phyloP scores from a whole-genome alignment of 495 filamentous ascomycete genomes.

The Xanthoparmelia taractica region DNA sequence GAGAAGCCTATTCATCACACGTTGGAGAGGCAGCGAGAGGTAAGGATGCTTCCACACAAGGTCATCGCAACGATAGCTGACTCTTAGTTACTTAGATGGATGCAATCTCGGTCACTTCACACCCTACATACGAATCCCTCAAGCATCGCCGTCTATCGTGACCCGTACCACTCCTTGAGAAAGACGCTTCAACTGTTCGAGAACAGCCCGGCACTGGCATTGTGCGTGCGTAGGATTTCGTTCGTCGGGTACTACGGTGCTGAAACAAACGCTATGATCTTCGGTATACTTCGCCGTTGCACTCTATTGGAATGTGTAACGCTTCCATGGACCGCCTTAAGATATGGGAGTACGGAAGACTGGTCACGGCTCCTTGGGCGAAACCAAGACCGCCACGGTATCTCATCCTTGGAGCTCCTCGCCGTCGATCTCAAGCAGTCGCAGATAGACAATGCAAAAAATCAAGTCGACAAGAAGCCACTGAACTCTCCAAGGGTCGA shows the following conservation, averaged over 20 bases:
- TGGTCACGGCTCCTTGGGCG: constrained; percentile 38
- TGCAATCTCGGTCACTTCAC: constrained; percentile 31
- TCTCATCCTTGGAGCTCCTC: constrained; percentile 45
- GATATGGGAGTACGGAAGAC: constrained; percentile 37
- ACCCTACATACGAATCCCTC: constrained; percentile 33
- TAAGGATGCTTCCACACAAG: constrained; percentile 9
- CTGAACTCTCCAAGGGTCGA: constrained; percentile 34
- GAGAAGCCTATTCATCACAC: constrained; percentile 40
- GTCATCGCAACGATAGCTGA: constrained; percentile 7
- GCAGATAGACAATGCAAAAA: constrained; percentile 28
- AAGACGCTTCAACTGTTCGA: constrained; percentile 39
- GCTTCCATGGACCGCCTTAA: constrained; percentile 46
- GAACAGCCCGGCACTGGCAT: constrained; percentile 36
- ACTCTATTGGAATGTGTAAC: constrained; percentile 36
- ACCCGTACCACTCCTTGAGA: constrained; percentile 43
- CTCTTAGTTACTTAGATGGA: constrained; percentile 25
- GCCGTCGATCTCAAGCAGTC: constrained; percentile 37
- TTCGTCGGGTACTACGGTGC: constrained; percentile 47
- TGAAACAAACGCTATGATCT: constrained; percentile 40
- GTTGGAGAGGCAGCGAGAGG: constrained; percentile 47
- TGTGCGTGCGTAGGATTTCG: constrained; percentile 45
- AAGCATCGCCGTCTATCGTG: constrained; percentile 42
- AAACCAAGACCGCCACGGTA: constrained; percentile 23
- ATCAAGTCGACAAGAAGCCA: constrained; percentile 18
- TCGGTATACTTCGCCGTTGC: constrained; percentile 37